Percentiles rank a stretch among this genome's conserved stretches.
Evolutionary conservation across 257 asterid genomes (phyloP).

Genomic region (Solanum lycopersicoides): DNA sequence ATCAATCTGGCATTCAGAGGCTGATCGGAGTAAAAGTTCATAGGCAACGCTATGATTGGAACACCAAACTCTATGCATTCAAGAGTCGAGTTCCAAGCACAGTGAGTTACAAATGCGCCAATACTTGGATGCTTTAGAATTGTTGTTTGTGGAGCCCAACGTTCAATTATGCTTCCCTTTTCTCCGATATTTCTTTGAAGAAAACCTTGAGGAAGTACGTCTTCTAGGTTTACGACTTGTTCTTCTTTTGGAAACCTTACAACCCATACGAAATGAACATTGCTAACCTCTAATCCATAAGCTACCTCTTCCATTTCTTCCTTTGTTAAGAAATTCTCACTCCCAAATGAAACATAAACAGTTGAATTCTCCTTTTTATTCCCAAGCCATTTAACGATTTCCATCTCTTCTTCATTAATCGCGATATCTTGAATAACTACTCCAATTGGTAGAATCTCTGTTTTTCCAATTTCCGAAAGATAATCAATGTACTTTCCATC

Average conservation of each 20-base stretch:
- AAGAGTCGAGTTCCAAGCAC: background rate
- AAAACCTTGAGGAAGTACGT: background rate
- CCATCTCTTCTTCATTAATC: background rate
- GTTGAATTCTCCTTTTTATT: background rate
- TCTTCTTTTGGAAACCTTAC: background rate
- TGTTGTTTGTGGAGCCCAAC: background rate
- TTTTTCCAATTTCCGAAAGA: background rate
- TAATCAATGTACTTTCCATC: background rate
- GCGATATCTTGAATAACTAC: background rate
- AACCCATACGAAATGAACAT: background rate
- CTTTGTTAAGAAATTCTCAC: background rate
- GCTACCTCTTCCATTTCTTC: background rate
- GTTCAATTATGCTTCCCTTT: background rate
- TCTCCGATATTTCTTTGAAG: background rate
- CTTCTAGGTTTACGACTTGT: background rate
- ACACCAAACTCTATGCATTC: background rate
- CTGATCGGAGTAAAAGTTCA: background rate
- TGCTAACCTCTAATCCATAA: background rate
- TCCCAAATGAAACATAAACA: background rate
- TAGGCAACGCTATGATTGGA: background rate
- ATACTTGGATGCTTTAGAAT: background rate
- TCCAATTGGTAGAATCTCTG: background rate
- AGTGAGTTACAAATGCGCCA: background rate
- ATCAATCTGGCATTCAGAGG: background rate
- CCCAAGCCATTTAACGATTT: background rate